phyloP scores from a whole-genome alignment of 2,329 filamentous ascomycete species.

The Pseudopyrenochaeta lycopersici region DNA sequence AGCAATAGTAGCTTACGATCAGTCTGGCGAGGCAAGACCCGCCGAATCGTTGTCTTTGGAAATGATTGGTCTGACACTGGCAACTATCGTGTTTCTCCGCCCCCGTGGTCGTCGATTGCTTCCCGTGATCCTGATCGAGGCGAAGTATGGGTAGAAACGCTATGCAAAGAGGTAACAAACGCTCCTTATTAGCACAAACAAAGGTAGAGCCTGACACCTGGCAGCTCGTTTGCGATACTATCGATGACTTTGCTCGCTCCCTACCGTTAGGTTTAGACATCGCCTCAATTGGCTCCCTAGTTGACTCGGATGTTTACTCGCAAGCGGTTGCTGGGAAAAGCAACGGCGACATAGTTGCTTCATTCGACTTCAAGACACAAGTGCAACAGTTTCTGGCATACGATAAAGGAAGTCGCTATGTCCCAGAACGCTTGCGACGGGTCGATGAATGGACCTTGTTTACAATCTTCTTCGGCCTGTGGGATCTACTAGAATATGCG shows the following conservation, averaged over 20 bases:
- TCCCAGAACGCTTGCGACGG: slow-evolving; percentile 27
- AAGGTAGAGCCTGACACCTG: slow-evolving; percentile 27
- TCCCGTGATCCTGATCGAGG: slow-evolving; percentile 41
- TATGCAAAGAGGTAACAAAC: slow-evolving; percentile 46
- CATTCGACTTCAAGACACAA: slow-evolving; percentile 48
- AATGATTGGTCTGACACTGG: slow-evolving; percentile 52
- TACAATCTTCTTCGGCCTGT: slow-evolving; percentile 49
- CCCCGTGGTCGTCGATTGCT: slow-evolving; percentile 27
- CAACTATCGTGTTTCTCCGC: slow-evolving; percentile 43
- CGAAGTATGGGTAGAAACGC: slow-evolving; percentile 46
- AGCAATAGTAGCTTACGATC: slow-evolving; percentile 37
- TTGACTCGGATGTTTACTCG: slow-evolving; percentile 41
- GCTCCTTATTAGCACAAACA: neutral
- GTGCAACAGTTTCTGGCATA: slow-evolving; percentile 47
- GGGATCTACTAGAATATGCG: slow-evolving; percentile 48
- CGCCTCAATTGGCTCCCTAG: slow-evolving; percentile 36
- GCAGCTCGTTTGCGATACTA: slow-evolving; percentile 46
- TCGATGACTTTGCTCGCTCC: slow-evolving; percentile 51
- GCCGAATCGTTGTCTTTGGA: slow-evolving; percentile 50
- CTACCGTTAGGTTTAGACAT: slow-evolving; percentile 24
- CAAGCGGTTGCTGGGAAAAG: slow-evolving; percentile 31
- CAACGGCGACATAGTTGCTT: slow-evolving; percentile 22
- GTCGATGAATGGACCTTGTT: slow-evolving; percentile 44
- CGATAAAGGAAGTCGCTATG: slow-evolving; percentile 22
- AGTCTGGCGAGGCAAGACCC: slow-evolving; percentile 37